These are phyloP conservation scores for Camptophora hylomeconis DNA, from an alignment of 2,329 filamentous ascomycete species.

Conservation along the genomic window DNA sequence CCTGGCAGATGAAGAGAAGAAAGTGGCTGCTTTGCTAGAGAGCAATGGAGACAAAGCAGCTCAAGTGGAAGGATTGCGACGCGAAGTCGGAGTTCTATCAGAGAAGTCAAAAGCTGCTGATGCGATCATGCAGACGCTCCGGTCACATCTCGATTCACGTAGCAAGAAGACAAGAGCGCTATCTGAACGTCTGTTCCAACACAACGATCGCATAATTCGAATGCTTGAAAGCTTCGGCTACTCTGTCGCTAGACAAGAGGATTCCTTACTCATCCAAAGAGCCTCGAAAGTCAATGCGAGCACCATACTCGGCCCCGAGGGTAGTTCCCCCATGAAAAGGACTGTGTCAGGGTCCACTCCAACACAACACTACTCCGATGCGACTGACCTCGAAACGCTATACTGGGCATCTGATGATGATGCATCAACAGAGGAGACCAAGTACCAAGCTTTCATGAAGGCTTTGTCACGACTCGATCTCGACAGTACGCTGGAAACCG, in stretches of 20 bases:
- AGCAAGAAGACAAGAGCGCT: conserved; percentile 66
- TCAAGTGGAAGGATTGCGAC: conserved; percentile 54
- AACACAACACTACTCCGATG: conserved; percentile 45
- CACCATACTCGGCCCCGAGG: conserved; percentile 26
- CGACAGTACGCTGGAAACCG: conserved; percentile 68
- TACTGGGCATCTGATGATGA: conserved; percentile 69
- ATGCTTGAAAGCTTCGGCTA: conserved; percentile 82
- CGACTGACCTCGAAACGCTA: conserved; percentile 57
- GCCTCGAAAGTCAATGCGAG: conserved; percentile 43
- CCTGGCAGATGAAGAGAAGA: conserved; percentile 62
- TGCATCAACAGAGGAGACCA: conserved; percentile 52
- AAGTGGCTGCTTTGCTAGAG: conserved; percentile 52
- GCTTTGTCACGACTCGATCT: conserved; percentile 68
- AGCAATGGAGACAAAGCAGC: conserved; percentile 63
- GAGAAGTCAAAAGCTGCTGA: conserved; percentile 14
- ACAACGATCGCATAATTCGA: conserved; percentile 71
- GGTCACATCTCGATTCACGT: conserved; percentile 53
- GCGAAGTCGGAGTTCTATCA: conserved; percentile 33
- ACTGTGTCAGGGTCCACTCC: conserved; percentile 38
- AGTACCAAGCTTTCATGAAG: conserved; percentile 62
- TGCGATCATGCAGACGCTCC: conserved; percentile 22
- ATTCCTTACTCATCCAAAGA: conserved; percentile 63
- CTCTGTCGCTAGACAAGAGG: conserved; percentile 60
- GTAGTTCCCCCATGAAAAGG: conserved; percentile 26
- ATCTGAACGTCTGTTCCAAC: conserved; percentile 67